Percentiles rank a stretch among this genome's conserved stretches.
Evolutionary conservation across 805 yeast genomes (phyloP).

Genomic region (Kluyveromyces aestuarii): DNA sequence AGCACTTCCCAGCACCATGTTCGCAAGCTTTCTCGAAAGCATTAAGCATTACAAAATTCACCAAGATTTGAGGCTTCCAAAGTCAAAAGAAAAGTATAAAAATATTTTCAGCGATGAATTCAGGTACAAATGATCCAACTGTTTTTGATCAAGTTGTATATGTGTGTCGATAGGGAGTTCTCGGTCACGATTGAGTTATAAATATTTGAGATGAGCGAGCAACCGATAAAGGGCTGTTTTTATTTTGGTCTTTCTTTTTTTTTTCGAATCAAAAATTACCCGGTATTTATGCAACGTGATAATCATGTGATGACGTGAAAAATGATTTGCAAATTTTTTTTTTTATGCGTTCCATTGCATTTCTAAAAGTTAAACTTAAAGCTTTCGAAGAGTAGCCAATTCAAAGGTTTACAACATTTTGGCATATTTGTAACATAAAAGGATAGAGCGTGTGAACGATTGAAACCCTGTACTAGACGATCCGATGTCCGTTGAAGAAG

Average conservation of each 20-base stretch:
- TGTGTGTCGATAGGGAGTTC: too few relatives aligned
- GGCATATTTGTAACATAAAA: background rate
- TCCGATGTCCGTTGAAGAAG: constrained; percentile 30
- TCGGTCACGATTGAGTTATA: too few relatives aligned
- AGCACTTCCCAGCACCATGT: constrained; percentile 36
- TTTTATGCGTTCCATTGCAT: background rate
- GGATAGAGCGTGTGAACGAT: background rate
- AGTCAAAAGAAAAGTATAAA: too few relatives aligned
- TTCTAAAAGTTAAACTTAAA: background rate
- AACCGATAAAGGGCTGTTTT: too few relatives aligned
- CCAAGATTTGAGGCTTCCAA: too few relatives aligned
- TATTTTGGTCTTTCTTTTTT: too few relatives aligned
- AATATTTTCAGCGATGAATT: too few relatives aligned
- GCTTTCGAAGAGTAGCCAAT: background rate
- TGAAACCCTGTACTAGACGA: background rate
- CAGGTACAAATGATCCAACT: too few relatives aligned
- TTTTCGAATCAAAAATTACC: background rate
- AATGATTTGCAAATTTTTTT: background rate
- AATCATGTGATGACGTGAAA: background rate
- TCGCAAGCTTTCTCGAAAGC: constrained; percentile 13
- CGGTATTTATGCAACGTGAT: background rate
- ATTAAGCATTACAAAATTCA: background rate
- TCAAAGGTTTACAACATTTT: too few relatives aligned
- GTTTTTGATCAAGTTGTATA: too few relatives aligned
- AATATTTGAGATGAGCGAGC: too few relatives aligned